Evolutionary conservation across 2,329 filamentous ascomycete species (phyloP).

Genomic region (Saccharata proteae): DNA sequence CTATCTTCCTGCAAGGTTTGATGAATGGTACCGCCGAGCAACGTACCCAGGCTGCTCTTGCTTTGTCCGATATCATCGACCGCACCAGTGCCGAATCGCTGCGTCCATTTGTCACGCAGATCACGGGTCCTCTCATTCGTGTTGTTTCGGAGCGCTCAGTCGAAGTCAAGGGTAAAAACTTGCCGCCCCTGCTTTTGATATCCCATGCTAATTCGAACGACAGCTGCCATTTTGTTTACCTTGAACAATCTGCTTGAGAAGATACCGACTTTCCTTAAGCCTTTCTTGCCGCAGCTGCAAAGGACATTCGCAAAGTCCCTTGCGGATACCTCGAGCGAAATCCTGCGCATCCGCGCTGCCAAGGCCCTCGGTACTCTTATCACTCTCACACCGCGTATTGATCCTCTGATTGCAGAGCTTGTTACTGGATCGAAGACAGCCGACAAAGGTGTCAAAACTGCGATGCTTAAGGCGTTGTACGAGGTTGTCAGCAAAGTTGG

Average conservation of each 20-base stretch:
- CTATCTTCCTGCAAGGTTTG: slow-evolving; percentile 93
- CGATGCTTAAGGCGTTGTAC: slow-evolving; percentile 94
- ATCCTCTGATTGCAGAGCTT: slow-evolving; percentile 83
- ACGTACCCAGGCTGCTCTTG: slow-evolving; percentile 79
- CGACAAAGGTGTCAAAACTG: slow-evolving; percentile 77
- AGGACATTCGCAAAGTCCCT: slow-evolving; percentile 93
- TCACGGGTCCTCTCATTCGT: slow-evolving; percentile 93
- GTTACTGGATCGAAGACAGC: slow-evolving; percentile 90
- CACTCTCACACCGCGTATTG: slow-evolving; percentile 86
- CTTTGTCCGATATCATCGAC: slow-evolving; percentile 92
- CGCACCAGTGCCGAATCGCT: slow-evolving; percentile 77
- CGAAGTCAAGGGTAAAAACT: slow-evolving; percentile 60
- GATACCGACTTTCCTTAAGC: slow-evolving; percentile 89
- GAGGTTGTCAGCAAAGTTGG: slow-evolving; percentile 95
- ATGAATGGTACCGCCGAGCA: slow-evolving; percentile 95
- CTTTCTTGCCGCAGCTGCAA: slow-evolving; percentile 92
- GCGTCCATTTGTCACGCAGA: slow-evolving; percentile 92
- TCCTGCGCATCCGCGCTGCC: slow-evolving; percentile 75
- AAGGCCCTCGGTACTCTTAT: slow-evolving; percentile 92
- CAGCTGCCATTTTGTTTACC: slow-evolving; percentile 77
- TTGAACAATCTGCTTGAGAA: slow-evolving; percentile 94
- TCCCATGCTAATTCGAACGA: neutral
- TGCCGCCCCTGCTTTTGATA: neutral
- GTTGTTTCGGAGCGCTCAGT: slow-evolving; percentile 93
- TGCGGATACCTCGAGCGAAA: slow-evolving; percentile 83